Base-by-base conservation (phyloP, 495 filamentous ascomycete species). In the Bacidia gigantensis region DNA sequence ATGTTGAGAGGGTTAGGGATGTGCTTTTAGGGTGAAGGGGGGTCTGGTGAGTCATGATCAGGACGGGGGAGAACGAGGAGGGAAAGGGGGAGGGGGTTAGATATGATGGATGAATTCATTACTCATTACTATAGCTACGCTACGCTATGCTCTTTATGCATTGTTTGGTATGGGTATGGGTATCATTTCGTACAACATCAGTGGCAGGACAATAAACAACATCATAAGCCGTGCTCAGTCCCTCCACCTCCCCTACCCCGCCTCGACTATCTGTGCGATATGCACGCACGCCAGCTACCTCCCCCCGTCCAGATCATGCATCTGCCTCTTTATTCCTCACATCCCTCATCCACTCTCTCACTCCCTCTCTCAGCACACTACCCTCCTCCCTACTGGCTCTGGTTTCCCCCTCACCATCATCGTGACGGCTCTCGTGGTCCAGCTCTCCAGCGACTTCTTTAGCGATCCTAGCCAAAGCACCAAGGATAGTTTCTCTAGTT, bases 391-490 rank as follows among this genome's bases (percentile, higher is more conserved):
- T 32, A 17, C 46, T 55, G 11, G 41, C 26, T 20, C n/a, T 3
- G n/a, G 25, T 49, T 43, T 53, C 52, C 58, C 69, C 7, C 55
- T 60, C 44, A 64, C 53, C 18, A 62, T 2, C 65, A 62, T 23
- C 67, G 64, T 22, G 58, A 60, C 1, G 11, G 18, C 22, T 3
- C 20, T 24, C 72, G 11, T 65, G 68, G 42, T 68, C 71, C 52
- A 75, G 69, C 46, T 83, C 80, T 0, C 69, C 72, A 2, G 71
- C 75, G 35, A 82, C 79, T 50, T 69, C 71, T 29, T 71, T 71
- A n/a, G 80, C 80, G 20, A 85, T 73, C 55, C 80, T 69, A 66
- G 84, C 79, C 7, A 85, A 62, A 2, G 81, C 81, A 29, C 77
- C 75, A 2, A 83, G 70, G 0, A 85, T 72, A 55, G 77, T 70